Percentiles rank a stretch among this genome's conserved stretches.
Evolutionary conservation across 2,329 filamentous ascomycete species (phyloP).

Genomic region (Cercospora beticola): DNA sequence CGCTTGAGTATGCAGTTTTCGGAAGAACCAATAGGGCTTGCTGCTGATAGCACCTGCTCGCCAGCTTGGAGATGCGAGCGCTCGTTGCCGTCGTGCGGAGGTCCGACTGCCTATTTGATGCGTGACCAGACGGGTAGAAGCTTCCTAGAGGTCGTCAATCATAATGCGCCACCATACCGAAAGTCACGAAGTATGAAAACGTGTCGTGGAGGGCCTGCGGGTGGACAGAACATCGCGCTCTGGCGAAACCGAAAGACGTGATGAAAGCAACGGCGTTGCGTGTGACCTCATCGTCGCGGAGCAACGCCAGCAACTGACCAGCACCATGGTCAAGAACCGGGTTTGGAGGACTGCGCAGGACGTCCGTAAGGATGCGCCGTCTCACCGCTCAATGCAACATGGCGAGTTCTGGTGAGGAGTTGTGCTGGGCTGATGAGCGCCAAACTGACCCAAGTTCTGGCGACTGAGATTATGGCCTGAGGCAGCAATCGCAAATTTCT

Average conservation of each 20-base stretch:
- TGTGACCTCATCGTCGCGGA: constrained; percentile 10
- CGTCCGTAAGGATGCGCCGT: not conserved
- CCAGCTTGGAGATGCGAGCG: not conserved
- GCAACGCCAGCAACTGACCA: not conserved
- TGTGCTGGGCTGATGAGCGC: not conserved
- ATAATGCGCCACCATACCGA: not conserved
- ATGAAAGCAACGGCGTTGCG: constrained; percentile 2
- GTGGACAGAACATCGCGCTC: not conserved
- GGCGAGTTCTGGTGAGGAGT: not conserved
- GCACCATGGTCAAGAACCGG: not conserved
- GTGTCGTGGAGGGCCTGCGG: not conserved
- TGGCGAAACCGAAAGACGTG: not conserved
- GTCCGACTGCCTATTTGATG: not conserved
- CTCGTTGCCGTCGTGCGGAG: not conserved
- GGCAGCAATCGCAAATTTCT: not conserved
- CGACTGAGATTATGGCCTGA: not conserved
- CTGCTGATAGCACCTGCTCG: constrained; percentile 8
- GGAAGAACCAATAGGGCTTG: constrained; percentile 7
- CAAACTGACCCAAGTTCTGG: not conserved
- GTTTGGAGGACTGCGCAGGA: not conserved
- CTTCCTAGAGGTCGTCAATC: not conserved
- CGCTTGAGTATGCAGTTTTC: not conserved
- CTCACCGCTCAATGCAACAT: not conserved
- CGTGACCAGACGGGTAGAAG: not conserved
- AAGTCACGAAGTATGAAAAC: not conserved